A percentile compares a stretch with the other conserved stretches of the same genome.
These are phyloP conservation scores for Mortierella sp. DNA, from an alignment of 371 early-diverging fungal genomes.

Conservation along the genomic window DNA sequence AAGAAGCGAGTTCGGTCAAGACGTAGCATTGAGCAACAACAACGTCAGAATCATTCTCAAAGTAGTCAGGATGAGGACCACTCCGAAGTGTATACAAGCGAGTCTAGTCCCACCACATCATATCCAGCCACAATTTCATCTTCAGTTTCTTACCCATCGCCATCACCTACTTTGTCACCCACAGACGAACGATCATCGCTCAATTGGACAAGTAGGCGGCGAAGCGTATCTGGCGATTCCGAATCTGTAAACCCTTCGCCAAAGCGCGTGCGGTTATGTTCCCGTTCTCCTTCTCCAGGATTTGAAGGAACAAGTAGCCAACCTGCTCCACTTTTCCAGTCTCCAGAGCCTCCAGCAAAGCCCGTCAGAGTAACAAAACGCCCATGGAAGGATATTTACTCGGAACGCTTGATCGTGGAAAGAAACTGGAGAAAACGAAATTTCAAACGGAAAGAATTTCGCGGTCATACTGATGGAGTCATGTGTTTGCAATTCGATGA, in stretches of 20 bases:
- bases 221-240: conserved; percentile 29
- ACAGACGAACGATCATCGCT: conserved; percentile 11
- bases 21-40: conserved; percentile 23
- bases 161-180: conserved; percentile 33
- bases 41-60: conserved; percentile 3
- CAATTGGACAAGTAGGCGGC: conserved; percentile 23
- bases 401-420: conserved; percentile 85
- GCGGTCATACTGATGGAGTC: conserved; percentile 90
- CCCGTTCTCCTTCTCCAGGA: conserved; percentile 24
- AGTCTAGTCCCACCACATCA: background rate
- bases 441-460: conserved; percentile 66
- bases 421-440: conserved; percentile 88
- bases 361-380: conserved; percentile 39
- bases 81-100: conserved; percentile 2
- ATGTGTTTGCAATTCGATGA: conserved; percentile 92
- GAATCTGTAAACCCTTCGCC: conserved; percentile 15
- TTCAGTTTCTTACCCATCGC: conserved; percentile 29
- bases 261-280: conserved; percentile 25
- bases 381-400: conserved; percentile 89
- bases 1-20: conserved; percentile 54
- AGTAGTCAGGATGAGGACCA: conserved; percentile 11
- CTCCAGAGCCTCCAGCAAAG: conserved; percentile 44
- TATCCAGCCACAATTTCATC: conserved; percentile 2
- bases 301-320: background rate
- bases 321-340: conserved; percentile 26